Evolutionary conservation across 1,284 basidiomycete species (phyloP).

Genomic region (Fistulina hepatica): DNA sequence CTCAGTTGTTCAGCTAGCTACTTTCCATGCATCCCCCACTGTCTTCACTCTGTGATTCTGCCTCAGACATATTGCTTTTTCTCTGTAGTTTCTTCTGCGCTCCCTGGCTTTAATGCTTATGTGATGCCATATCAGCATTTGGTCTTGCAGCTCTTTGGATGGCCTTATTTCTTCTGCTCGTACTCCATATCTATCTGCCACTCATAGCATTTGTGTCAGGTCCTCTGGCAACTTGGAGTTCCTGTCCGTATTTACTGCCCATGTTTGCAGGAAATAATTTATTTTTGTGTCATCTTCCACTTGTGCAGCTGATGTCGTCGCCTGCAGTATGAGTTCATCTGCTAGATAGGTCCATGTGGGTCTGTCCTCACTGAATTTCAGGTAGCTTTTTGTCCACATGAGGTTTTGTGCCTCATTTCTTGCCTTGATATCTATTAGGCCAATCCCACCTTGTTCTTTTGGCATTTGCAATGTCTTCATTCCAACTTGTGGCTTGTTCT

Average conservation of each 20-base stretch:
- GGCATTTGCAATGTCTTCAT: constrained; percentile 6
- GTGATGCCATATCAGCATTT: background rate
- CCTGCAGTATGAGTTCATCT: background rate
- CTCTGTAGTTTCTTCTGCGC: background rate
- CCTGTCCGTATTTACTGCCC: background rate
- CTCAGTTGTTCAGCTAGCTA: background rate
- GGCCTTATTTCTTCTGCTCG: constrained; percentile 3
- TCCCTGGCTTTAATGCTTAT: background rate
- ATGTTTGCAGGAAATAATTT: constrained; percentile 1
- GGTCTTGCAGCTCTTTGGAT: background rate
- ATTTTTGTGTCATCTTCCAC: constrained; percentile 1
- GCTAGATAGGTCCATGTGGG: constrained; percentile 18
- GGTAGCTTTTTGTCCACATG: constrained; percentile 17
- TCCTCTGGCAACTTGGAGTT: constrained; percentile 3
- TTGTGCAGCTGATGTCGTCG: background rate
- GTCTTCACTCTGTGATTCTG: background rate
- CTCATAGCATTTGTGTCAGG: background rate
- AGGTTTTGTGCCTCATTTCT: constrained; percentile 21
- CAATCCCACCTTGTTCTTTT: constrained; percentile 13
- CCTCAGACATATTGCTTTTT: background rate
- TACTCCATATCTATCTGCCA: no score
- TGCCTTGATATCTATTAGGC: constrained; percentile 15
- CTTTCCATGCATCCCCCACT: background rate
- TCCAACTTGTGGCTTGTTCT: no score
- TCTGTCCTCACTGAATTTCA: constrained; percentile 3